Evolutionary conservation across 1,284 basidiomycete genomes (phyloP), one percentile per base, ranked within the genome.

Genomic region (Singerocomus inundabilis): DNA sequence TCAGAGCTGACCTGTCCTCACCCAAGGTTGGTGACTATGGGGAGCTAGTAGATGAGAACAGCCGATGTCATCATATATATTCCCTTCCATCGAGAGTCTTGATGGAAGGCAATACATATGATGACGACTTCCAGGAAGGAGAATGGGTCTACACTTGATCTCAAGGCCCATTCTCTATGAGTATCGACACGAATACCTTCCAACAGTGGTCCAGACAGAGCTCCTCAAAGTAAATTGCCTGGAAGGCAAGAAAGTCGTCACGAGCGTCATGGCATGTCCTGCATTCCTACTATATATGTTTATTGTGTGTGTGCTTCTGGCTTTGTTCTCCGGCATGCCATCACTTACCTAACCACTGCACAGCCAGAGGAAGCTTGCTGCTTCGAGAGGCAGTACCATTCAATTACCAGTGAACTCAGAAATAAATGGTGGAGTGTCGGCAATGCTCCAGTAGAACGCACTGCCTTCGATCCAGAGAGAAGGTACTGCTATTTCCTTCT

Each of bases 241-340:
- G 6, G 29, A 51, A 1, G 44, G 32, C 39, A 63, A 54, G 33
- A 29, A 25, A 6, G 16, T 60, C 26, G 57, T 60, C 30, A 52
- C 43, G 15, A 52, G 21, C 16, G 41, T 36, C 4, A 12, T 62
- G 3, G 42, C 35, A 18, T 59, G 59, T 16, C 48, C 61, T 9
- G 58, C 52, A 5, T 63, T 59, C 39, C 54, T 56, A 6, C 24
- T 59, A 5, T 61, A 54, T 18, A 32, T 63, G 5, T 61, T 53
- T 13, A 40, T 61, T 29, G 54, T 46, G 30, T 40, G 56, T 62
- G 32, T 25, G 37, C 4, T 3, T 39, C 16, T 4, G 4, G 11
- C n/a, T n/a, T 25, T 5, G 24, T 29, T 45, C 24, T 3, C 26
- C n/a, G 1, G 4, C 21, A 8, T 8, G n/a, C 16, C 11, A 2